phyloP scores from a whole-genome alignment of 1,284 basidiomycete genomes.

The Leccinum subrobustum region DNA sequence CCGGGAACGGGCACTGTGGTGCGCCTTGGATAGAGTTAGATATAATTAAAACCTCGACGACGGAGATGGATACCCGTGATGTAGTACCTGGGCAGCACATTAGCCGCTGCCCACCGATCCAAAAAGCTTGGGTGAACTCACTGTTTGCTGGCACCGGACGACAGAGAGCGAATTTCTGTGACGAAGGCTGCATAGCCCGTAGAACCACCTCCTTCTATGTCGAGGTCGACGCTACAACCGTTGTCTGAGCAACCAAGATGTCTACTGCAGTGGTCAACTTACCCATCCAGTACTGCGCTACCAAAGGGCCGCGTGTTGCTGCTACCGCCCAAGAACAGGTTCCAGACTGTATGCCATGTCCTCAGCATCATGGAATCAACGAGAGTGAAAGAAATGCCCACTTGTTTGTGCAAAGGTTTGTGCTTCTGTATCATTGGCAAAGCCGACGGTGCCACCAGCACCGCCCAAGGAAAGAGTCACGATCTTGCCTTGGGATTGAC shows the following conservation, averaged over 20 bases:
- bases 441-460: slow-evolving; percentile 53
- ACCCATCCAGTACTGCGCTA: slow-evolving; percentile 64
- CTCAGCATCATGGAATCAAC: slow-evolving; percentile 3
- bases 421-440: slow-evolving; percentile 53
- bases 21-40: slow-evolving; percentile 31
- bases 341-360: slow-evolving; percentile 44
- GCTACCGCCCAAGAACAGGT: slow-evolving; percentile 59
- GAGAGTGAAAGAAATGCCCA: neutral
- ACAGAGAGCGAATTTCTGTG: slow-evolving; percentile 47
- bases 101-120: neutral
- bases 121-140: slow-evolving; percentile 26
- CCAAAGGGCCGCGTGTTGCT: slow-evolving; percentile 57
- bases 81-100: slow-evolving; percentile 46
- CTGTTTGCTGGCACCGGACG: slow-evolving; percentile 50
- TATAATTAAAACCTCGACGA: neutral
- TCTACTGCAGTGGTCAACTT: slow-evolving; percentile 11
- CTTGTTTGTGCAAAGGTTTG: slow-evolving; percentile 51
- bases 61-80: slow-evolving; percentile 40
- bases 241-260: neutral
- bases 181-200: slow-evolving; percentile 57
- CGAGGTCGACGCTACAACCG: slow-evolving; percentile 53
- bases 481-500: slow-evolving; percentile 65
- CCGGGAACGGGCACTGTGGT: slow-evolving; percentile 67
- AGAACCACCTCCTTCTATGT: slow-evolving; percentile 61
- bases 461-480: slow-evolving; percentile 66